phyloP scores from a whole-genome alignment of 768 basidiomycete genomes.

The Boletus coccyginus region DNA sequence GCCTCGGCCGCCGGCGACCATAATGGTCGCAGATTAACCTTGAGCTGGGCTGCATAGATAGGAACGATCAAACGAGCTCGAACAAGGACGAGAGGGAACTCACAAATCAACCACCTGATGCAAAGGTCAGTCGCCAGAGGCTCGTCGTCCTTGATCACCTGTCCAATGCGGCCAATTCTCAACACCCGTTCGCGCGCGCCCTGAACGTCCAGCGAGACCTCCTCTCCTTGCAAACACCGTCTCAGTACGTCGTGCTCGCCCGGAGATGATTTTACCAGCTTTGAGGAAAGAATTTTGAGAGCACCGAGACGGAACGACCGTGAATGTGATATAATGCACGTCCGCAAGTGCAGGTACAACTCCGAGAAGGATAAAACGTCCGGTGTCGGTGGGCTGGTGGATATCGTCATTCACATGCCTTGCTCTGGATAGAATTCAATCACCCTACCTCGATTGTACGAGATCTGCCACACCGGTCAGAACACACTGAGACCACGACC shows the following conservation, averaged over 20 bases:
- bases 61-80: neutral
- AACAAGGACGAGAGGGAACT: constrained; percentile 16
- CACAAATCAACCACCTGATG: constrained; percentile 72
- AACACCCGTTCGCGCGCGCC: constrained; percentile 85
- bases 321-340: constrained; percentile 70
- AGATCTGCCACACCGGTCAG: constrained; percentile 54
- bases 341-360: constrained; percentile 51
- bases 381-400: constrained; percentile 18
- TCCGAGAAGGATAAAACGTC: constrained; percentile 39
- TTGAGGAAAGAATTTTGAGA: constrained; percentile 60
- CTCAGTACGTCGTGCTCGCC: constrained; percentile 54
- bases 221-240: constrained; percentile 76
- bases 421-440: neutral
- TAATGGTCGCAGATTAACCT: constrained; percentile 88
- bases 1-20: constrained; percentile 82
- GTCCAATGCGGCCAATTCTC: constrained; percentile 68
- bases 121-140: constrained; percentile 56
- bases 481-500: constrained; percentile 57
- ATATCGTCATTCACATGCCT: neutral
- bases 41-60: constrained; percentile 66
- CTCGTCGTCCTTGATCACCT: constrained; percentile 55
- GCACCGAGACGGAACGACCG: constrained; percentile 59
- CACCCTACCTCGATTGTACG: constrained; percentile 43
- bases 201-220: constrained; percentile 71
- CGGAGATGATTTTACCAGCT: constrained; percentile 41